phyloP scores from a whole-genome alignment of 2,329 filamentous ascomycete species.

The Phaeophleospora eucalypticola region DNA sequence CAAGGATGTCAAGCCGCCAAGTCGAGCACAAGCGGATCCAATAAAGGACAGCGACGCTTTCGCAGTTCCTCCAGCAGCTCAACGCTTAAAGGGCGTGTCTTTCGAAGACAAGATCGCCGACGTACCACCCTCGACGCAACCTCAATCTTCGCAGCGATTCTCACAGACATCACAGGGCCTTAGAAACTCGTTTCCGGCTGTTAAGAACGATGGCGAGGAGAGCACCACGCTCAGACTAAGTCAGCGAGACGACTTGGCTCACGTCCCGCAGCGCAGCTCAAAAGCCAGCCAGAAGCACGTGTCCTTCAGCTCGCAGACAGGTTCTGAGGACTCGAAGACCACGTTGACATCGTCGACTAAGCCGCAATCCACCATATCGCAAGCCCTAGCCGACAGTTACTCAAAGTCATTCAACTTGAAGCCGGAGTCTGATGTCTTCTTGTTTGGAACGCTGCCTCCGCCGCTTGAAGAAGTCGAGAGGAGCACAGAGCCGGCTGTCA shows the following conservation, averaged over 20 bases:
- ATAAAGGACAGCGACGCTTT: neutral
- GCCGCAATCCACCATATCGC: conserved; percentile 1
- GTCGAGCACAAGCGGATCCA: neutral
- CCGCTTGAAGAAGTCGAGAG: conserved; percentile 45
- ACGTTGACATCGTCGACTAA: conserved; percentile 7
- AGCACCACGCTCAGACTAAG: conserved; percentile 62
- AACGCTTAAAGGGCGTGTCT: conserved; percentile 2
- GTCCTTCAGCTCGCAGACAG: neutral
- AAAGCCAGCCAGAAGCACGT: conserved; percentile 5
- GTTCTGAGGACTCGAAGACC: neutral
- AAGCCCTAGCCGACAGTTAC: conserved; percentile 15
- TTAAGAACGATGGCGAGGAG: conserved; percentile 69
- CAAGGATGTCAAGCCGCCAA: conserved; percentile 18
- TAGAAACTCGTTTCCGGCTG: conserved; percentile 64
- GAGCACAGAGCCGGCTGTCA: conserved; percentile 62
- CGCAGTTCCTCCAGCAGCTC: conserved; percentile 11
- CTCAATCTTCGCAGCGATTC: conserved; percentile 25
- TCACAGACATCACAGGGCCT: conserved; percentile 39
- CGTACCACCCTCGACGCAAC: conserved; percentile 17
- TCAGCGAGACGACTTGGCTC: conserved; percentile 49
- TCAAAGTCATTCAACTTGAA: conserved; percentile 22
- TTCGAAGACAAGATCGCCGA: neutral
- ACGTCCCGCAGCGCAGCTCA: conserved; percentile 11
- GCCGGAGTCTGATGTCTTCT: conserved; percentile 24
- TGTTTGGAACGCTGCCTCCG: conserved; percentile 41